phyloP scores from a whole-genome alignment of 768 basidiomycete genomes.

The Panaeolus cyanescens region DNA sequence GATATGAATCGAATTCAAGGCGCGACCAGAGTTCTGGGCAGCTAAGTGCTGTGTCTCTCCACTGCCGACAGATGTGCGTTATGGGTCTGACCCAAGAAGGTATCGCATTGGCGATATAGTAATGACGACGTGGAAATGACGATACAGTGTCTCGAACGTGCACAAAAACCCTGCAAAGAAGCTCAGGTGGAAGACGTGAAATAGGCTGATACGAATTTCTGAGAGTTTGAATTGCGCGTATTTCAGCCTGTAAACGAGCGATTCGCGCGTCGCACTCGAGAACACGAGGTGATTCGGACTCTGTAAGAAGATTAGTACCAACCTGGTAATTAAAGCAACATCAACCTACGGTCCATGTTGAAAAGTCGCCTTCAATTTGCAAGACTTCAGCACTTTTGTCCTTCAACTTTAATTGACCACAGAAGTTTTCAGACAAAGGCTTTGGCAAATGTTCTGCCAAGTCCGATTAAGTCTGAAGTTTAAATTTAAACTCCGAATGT shows the following conservation, averaged over 20 bases:
- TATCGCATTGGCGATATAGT: neutral
- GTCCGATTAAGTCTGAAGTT: too few species aligned
- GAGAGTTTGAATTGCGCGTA: neutral
- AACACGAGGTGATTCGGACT: neutral
- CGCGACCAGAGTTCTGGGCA: neutral
- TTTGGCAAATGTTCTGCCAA: too few species aligned
- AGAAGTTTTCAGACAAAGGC: too few species aligned
- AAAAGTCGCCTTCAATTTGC: too few species aligned
- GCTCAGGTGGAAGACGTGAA: neutral
- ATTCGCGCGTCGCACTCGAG: neutral
- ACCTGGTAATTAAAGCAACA: too few species aligned
- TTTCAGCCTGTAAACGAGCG: neutral
- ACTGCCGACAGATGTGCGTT: neutral
- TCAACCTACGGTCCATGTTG: too few species aligned
- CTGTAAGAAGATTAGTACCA: too few species aligned
- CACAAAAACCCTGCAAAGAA: neutral
- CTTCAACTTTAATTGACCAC: too few species aligned
- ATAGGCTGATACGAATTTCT: neutral
- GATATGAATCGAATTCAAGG: neutral
- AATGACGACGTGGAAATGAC: too few species aligned
- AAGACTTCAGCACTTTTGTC: too few species aligned
- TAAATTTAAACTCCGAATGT: too few species aligned
- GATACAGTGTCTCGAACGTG: neutral
- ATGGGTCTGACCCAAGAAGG: neutral
- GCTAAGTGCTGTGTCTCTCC: neutral